These are phyloP conservation scores for Dendrostoma leiphaemia DNA, from an alignment of 2,329 filamentous ascomycete genomes.

Conservation along the genomic window DNA sequence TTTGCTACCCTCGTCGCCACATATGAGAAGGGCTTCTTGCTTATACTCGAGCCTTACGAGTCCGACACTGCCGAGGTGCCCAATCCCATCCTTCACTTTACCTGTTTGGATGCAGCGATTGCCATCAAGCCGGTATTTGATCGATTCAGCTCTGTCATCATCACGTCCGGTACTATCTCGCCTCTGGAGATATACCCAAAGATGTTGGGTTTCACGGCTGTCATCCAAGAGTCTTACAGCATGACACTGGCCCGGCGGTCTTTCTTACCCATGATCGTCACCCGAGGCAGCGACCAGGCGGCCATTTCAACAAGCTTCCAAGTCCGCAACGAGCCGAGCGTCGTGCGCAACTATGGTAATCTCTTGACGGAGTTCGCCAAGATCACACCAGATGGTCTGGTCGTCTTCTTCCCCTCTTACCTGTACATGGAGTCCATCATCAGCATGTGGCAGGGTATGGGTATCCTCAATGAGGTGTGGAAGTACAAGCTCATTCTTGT, in stretches of 20 bases:
- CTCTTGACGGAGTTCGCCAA: constrained; percentile 93
- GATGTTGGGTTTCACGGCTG: constrained; percentile 90
- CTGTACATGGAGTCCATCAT: constrained; percentile 99
- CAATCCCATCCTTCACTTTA: constrained; percentile 95
- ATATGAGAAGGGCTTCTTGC: constrained; percentile 92
- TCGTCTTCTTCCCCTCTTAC: constrained; percentile 99
- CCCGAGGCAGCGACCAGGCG: constrained; percentile 89
- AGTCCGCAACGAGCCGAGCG: constrained; percentile 90
- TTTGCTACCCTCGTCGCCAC: constrained; percentile 96
- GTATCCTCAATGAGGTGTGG: constrained; percentile 95
- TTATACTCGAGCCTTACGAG: constrained; percentile 97
- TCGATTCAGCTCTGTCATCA: constrained; percentile 95
- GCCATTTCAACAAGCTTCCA: constrained; percentile 92
- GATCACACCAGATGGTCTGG: constrained; percentile 92
- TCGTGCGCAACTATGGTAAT: constrained; percentile 96
- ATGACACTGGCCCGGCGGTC: constrained; percentile 94
- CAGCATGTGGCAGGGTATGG: constrained; percentile 99
- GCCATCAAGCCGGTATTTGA: constrained; percentile 98
- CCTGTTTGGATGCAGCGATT: constrained; percentile 94
- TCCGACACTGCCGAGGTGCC: constrained; percentile 93
- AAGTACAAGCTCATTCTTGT: constrained; percentile 98
- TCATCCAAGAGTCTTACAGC: constrained; percentile 93
- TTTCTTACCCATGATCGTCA: constrained; percentile 98
- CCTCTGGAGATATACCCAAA: constrained; percentile 98
- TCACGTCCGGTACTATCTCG: constrained; percentile 95